phyloP scores from a whole-genome alignment of 352 stramenopile species.

The Pythium rishiriense region DNA sequence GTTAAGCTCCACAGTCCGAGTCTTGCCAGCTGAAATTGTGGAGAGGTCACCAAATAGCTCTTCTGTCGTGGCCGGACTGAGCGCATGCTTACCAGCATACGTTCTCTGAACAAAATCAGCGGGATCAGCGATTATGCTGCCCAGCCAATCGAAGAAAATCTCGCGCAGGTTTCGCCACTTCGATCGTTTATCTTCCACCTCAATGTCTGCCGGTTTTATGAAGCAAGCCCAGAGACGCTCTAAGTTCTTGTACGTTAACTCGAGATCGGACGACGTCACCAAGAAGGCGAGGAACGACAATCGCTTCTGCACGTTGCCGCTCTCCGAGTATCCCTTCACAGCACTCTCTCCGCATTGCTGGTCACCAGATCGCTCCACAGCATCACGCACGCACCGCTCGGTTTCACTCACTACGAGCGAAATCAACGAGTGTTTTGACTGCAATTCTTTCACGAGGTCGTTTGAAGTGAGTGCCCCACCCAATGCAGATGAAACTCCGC shows the following conservation, averaged over 20 bases:
- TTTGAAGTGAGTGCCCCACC: conserved; percentile 32
- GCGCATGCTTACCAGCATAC: conserved; percentile 59
- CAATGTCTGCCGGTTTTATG: conserved; percentile 3
- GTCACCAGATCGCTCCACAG: not conserved
- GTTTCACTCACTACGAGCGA: conserved; percentile 60
- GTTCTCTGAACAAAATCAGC: conserved; percentile 72
- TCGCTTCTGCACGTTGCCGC: conserved; percentile 33
- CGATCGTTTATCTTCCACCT: not conserved
- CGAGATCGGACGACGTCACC: conserved; percentile 68
- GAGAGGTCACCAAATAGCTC: conserved; percentile 30
- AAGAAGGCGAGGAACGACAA: conserved; percentile 79
- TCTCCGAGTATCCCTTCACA: not conserved
- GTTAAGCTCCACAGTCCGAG: conserved; percentile 19
- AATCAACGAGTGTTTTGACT: conserved; percentile 62
- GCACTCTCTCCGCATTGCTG: not conserved
- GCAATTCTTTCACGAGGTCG: conserved; percentile 68
- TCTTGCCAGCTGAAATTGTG: not conserved
- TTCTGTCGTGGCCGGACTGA: conserved; percentile 32
- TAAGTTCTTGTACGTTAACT: conserved; percentile 62
- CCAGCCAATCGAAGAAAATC: conserved; percentile 80
- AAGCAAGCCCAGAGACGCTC: conserved; percentile 67
- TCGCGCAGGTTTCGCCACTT: conserved; percentile 19
- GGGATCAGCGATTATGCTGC: conserved; percentile 58
- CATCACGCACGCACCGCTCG: conserved; percentile 22
- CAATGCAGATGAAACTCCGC: not conserved